A percentile compares a stretch with the other conserved stretches of the same genome.
Conservation (phyloP, 148 eudicot genomes). For the Gaultheria prostrata region DNA sequence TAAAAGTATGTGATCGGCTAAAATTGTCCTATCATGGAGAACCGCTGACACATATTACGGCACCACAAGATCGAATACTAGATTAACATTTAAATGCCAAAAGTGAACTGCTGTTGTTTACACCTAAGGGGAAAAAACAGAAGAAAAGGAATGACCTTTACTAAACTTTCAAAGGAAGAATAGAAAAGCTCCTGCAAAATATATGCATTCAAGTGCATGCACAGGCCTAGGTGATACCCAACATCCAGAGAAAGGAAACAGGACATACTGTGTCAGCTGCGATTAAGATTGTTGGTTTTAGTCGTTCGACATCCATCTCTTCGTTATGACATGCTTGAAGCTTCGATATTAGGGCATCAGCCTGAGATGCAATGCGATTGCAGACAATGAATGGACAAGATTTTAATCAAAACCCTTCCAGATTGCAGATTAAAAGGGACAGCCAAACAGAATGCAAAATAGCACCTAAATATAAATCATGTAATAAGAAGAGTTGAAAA, state of each 20-base stretch:
- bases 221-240: background rate
- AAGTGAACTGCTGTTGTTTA: background rate
- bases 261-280: slow-evolving; percentile 78
- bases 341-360: slow-evolving; percentile 72
- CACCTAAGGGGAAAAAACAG: background rate
- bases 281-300: slow-evolving; percentile 52
- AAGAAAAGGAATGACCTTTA: background rate
- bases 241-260: slow-evolving; percentile 22
- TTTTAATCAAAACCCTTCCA: background rate
- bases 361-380: slow-evolving; percentile 46
- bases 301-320: slow-evolving; percentile 55
- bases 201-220: background rate
- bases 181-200: background rate
- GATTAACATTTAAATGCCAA: background rate
- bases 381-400: slow-evolving; percentile 8
- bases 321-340: slow-evolving; percentile 48
- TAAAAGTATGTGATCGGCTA: background rate
- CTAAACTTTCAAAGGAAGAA: background rate
- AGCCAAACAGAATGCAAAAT: background rate
- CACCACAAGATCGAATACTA: background rate
- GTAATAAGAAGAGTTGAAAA: background rate
- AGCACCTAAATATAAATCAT: too few relatives aligned
- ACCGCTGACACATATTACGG: background rate
- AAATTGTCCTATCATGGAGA: background rate
- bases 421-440: background rate